phyloP scores from a whole-genome alignment of 1,284 basidiomycete species.

The Meira nashicola region DNA sequence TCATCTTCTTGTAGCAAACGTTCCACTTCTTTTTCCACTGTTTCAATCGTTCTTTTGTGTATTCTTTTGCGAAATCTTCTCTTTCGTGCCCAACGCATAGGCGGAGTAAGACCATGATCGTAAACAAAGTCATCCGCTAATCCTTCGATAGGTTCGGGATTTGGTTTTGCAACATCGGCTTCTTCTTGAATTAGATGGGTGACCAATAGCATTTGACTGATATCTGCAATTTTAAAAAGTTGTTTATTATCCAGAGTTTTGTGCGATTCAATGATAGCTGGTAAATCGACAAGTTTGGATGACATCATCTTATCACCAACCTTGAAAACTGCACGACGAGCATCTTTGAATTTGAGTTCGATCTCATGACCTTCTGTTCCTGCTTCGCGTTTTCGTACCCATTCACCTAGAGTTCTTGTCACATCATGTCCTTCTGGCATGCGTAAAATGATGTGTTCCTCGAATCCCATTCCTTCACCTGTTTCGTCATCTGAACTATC shows the following conservation, averaged over 20 bases:
- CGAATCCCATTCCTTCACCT: conserved; percentile 67
- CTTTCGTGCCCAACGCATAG: conserved; percentile 83
- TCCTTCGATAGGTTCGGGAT: conserved; percentile 48
- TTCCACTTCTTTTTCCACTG: conserved; percentile 94
- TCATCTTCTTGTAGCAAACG: conserved; percentile 80
- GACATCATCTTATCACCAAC: conserved; percentile 75
- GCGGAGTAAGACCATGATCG: conserved; percentile 93
- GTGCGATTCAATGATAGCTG: conserved; percentile 88
- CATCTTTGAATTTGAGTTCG: conserved; percentile 97
- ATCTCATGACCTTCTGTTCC: conserved; percentile 67
- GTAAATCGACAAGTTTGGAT: conserved; percentile 92
- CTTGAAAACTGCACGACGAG: conserved; percentile 83
- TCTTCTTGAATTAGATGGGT: conserved; percentile 40
- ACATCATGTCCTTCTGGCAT: conserved; percentile 74
- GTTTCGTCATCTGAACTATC: conserved; percentile 86
- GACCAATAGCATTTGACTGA: conserved; percentile 63
- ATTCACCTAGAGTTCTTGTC: conserved; percentile 53
- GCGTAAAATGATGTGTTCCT: conserved; percentile 92
- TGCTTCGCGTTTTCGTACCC: conserved; percentile 69
- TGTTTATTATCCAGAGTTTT: conserved; percentile 88
- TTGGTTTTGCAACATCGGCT: conserved; percentile 69
- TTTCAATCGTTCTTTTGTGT: conserved; percentile 86
- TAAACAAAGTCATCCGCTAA: conserved; percentile 82
- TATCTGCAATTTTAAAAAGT: conserved; percentile 97
- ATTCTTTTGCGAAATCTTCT: conserved; percentile 86